phyloP scores from a whole-genome alignment of 2,329 filamentous ascomycete genomes.

The Aspergillus sp. region DNA sequence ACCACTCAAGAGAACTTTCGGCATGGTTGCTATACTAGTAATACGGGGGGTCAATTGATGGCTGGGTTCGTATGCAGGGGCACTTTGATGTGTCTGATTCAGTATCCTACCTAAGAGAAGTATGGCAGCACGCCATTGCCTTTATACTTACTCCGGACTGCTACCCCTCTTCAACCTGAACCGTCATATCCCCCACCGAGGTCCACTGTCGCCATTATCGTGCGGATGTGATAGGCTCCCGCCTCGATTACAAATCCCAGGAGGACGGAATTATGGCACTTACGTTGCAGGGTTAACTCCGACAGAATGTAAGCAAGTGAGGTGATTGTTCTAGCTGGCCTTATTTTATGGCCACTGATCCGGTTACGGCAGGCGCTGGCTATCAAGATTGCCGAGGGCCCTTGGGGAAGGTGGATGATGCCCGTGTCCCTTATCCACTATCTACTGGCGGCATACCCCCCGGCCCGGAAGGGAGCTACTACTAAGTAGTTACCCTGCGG shows the following conservation, averaged over 20 bases:
- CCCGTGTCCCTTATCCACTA: too few relatives aligned
- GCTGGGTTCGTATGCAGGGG: too few relatives aligned
- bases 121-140: neutral
- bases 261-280: neutral
- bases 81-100: too few relatives aligned
- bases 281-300: neutral
- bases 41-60: neutral
- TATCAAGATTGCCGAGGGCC: neutral
- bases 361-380: too few relatives aligned
- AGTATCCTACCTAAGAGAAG: too few relatives aligned
- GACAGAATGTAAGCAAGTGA: neutral
- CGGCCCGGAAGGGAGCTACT: too few relatives aligned
- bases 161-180: slow-evolving; percentile 12
- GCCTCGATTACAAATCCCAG: slow-evolving; percentile 3
- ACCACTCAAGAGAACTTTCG: slow-evolving; percentile 44
- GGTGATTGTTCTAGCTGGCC: neutral
- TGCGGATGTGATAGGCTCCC: slow-evolving; percentile 13
- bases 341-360: neutral
- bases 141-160: slow-evolving; percentile 2
- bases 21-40: slow-evolving; percentile 28
- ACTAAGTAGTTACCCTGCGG: too few relatives aligned
- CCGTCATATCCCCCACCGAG: slow-evolving; percentile 9
- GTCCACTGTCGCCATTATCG: slow-evolving; percentile 14
- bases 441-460: too few relatives aligned
- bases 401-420: neutral